Evolutionary conservation across 164 flowering plant genomes (phyloP).

Genomic region (Stephania cephalantha): DNA sequence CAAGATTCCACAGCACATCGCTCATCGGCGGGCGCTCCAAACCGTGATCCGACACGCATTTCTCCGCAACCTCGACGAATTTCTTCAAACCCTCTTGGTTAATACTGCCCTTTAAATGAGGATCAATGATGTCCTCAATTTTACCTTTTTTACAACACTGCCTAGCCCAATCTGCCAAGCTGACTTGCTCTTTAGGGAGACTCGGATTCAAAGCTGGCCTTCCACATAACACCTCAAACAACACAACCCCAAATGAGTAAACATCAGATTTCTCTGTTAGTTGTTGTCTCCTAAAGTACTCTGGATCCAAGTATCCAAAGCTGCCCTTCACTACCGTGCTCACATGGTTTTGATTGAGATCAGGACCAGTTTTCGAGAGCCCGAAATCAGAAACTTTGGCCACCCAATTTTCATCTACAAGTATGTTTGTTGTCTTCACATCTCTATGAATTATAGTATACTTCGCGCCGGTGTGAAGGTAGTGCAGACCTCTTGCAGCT

Average conservation of each 20-base stretch:
- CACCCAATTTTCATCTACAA: conserved; percentile 47
- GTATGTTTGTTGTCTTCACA: conserved; percentile 54
- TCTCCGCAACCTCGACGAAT: conserved; percentile 33
- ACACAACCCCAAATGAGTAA: conserved; percentile 49
- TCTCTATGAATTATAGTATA: conserved; percentile 49
- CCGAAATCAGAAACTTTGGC: conserved; percentile 62
- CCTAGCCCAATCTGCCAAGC: conserved; percentile 49
- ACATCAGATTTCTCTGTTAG: conserved; percentile 42
- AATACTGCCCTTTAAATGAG: conserved; percentile 27
- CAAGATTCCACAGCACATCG: conserved; percentile 49
- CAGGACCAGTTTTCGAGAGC: conserved; percentile 46
- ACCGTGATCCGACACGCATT: conserved; percentile 43
- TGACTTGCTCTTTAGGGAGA: conserved; percentile 54
- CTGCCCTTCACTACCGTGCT: conserved; percentile 37
- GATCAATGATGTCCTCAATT: conserved; percentile 38
- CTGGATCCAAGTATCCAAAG: conserved; percentile 46
- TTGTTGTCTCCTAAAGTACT: conserved; percentile 40
- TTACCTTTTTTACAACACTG: conserved; percentile 27
- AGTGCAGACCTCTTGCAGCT: no score
- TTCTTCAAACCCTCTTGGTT: conserved; percentile 32
- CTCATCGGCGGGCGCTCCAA: conserved; percentile 48
- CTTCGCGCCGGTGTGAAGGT: conserved; percentile 47
- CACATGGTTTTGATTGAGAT: conserved; percentile 34
- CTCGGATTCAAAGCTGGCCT: conserved; percentile 42
- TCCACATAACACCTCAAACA: conserved; percentile 48